Evolutionary conservation across 495 filamentous ascomycete species (phyloP).

Genomic region (Hypoxylon rickii): DNA sequence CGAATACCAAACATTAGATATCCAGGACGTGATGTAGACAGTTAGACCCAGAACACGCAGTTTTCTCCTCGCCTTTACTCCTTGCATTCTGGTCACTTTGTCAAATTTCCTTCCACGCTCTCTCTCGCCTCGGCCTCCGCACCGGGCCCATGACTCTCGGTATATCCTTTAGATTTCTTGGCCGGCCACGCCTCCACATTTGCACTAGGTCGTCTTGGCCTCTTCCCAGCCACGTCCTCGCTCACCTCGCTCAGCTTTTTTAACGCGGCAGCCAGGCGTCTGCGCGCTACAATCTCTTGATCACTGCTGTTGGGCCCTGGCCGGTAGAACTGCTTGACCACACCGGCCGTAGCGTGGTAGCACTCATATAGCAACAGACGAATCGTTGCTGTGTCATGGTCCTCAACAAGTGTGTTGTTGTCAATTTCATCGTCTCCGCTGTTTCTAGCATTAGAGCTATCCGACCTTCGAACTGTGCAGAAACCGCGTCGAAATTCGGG

Average conservation of each 20-base stretch:
- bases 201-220: conserved; percentile 33
- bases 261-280: conserved; percentile 46
- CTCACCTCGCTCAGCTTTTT: conserved; percentile 44
- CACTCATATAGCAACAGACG: conserved; percentile 54
- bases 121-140: too few species aligned
- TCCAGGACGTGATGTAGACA: too few species aligned
- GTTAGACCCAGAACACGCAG: too few species aligned
- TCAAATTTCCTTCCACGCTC: too few species aligned
- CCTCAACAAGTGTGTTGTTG: conserved; percentile 42
- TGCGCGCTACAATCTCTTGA: conserved; percentile 52
- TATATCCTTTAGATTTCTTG: conserved; percentile 31
- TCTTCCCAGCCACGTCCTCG: conserved; percentile 31
- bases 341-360: conserved; percentile 50
- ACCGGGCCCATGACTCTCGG: conserved; percentile 1
- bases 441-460: not conserved
- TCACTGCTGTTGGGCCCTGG: conserved; percentile 47
- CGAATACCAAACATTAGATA: too few species aligned
- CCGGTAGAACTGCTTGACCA: conserved; percentile 56
- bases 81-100: too few species aligned
- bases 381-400: conserved; percentile 36
- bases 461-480: not conserved
- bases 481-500: conserved; percentile 50
- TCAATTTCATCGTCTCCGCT: conserved; percentile 2
- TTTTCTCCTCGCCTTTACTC: too few species aligned
- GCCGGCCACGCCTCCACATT: conserved; percentile 36